These are phyloP conservation scores for Firmiana major DNA, from an alignment of 345 rosid species.

Conservation along the genomic window DNA sequence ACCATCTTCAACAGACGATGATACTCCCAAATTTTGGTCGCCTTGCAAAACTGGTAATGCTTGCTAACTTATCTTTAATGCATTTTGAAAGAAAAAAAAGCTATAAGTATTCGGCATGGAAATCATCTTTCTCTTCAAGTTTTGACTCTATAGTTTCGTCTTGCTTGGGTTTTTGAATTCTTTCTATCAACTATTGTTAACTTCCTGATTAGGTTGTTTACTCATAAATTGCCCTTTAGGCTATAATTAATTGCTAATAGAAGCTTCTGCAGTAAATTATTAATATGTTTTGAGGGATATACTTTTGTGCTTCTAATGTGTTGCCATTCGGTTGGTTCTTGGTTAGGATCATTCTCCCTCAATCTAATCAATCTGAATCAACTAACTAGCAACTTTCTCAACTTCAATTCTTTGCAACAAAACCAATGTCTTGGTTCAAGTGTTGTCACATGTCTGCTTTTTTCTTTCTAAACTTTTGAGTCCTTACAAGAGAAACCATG, in stretches of 20 bases:
- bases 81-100: neutral
- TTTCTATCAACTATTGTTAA: neutral
- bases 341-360: neutral
- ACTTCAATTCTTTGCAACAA: neutral
- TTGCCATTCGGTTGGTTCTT: neutral
- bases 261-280: neutral
- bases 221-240: neutral
- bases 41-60: slow-evolving; percentile 76
- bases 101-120: slow-evolving; percentile 15
- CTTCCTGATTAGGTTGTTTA: neutral
- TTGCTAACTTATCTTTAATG: slow-evolving; percentile 17
- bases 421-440: neutral
- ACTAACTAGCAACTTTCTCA: neutral
- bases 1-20: slow-evolving; percentile 65
- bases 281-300: neutral
- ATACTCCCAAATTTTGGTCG: slow-evolving; percentile 88
- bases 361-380: neutral
- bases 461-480: neutral
- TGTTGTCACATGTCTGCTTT: neutral
- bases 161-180: neutral
- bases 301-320: neutral
- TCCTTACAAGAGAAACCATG: neutral
- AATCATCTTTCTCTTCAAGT: neutral
- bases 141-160: neutral
- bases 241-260: neutral